phyloP scores from a whole-genome alignment of 345 rosid species.

The Camelina laxa region DNA sequence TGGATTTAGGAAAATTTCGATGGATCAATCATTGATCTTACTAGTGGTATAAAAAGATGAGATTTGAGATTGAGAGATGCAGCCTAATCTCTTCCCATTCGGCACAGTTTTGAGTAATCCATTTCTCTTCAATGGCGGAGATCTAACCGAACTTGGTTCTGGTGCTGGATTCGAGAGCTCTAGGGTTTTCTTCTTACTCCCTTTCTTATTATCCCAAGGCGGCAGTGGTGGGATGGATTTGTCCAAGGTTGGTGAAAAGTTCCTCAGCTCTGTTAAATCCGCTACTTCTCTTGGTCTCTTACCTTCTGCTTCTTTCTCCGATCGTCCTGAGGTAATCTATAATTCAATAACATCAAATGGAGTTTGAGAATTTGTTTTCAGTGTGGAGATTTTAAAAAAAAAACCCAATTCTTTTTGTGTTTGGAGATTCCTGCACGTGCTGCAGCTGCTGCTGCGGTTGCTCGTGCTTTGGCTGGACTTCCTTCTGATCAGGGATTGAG shows the following conservation, averaged over 20 bases:
- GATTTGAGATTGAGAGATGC: constrained; percentile 66
- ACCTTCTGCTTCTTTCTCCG: constrained; percentile 65
- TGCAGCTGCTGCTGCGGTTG: constrained; percentile 97
- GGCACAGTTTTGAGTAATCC: constrained; percentile 65
- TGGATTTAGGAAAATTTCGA: constrained; percentile 32
- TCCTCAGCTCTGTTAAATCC: constrained; percentile 90
- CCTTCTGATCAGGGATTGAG: constrained; percentile 77
- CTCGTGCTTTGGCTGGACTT: constrained; percentile 86
- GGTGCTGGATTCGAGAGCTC: constrained; percentile 74
- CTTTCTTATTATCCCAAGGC: constrained; percentile 78
- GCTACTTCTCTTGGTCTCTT: constrained; percentile 90
- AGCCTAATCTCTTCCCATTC: constrained; percentile 74
- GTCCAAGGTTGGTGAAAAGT: constrained; percentile 88
- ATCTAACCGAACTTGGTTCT: constrained; percentile 48
- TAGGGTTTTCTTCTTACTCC: constrained; percentile 82
- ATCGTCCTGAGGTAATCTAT: constrained; percentile 79
- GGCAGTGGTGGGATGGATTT: constrained; percentile 77
- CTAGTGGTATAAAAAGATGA: not conserved
- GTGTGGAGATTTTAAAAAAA: too few relatives aligned
- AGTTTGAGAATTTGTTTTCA: not conserved
- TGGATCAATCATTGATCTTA: constrained; percentile 7
- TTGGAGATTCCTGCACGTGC: constrained; percentile 99
- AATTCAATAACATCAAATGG: not conserved
- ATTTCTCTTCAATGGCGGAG: constrained; percentile 62
- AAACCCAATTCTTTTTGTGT: not conserved